phyloP scores from a whole-genome alignment of 1,139 yeast species.

The Zygosaccharomyces pseudobailii region DNA sequence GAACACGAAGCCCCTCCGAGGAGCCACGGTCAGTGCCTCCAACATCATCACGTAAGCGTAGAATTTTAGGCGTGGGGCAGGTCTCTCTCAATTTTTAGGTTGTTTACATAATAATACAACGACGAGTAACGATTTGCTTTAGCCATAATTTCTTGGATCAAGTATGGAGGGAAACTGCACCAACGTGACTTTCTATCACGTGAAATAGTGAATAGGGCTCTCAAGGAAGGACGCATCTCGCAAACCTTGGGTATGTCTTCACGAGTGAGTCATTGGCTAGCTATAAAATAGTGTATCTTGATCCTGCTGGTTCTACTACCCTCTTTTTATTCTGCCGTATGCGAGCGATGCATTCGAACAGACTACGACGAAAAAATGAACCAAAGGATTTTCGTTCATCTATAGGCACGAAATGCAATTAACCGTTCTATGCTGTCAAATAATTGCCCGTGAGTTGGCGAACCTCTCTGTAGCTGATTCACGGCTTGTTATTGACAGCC shows the following conservation, averaged over 20 bases:
- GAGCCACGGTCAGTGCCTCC: constrained; percentile 9
- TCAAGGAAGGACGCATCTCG: not conserved
- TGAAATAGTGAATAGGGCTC: not conserved
- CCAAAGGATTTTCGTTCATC: not conserved
- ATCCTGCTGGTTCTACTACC: not conserved
- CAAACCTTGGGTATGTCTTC: no score
- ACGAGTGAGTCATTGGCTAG: no score
- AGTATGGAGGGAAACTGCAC: not conserved
- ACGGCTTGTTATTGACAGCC: not conserved
- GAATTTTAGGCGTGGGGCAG: no score
- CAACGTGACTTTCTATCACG: not conserved
- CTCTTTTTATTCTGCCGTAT: not conserved
- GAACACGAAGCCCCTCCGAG: constrained; percentile 32
- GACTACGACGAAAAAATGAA: not conserved
- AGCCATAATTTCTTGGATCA: not conserved
- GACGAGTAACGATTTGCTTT: not conserved
- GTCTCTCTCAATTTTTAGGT: no score
- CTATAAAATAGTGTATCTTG: no score
- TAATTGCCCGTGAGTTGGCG: not conserved
- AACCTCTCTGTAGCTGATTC: not conserved
- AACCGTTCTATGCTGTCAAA: not conserved
- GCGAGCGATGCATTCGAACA: no score
- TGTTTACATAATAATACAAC: not conserved
- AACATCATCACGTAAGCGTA: constrained; percentile 2
- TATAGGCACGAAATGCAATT: not conserved